phyloP scores from a whole-genome alignment of 2,329 filamentous ascomycete genomes.

The Ceratocystis destructans region DNA sequence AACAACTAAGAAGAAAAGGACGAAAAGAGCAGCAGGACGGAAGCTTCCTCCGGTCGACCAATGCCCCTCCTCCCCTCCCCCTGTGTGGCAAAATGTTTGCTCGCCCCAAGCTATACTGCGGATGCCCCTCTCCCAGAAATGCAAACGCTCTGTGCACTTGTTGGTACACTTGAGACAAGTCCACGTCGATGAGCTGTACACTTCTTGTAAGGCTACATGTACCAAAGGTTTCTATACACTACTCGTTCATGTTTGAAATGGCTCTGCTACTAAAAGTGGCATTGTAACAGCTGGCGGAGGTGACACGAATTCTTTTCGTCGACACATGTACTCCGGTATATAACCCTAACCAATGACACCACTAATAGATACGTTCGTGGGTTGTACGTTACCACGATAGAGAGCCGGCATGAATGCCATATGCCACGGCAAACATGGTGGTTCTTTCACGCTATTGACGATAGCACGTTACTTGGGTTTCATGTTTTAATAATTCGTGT shows the following conservation, averaged over 20 bases:
- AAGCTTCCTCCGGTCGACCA: not conserved
- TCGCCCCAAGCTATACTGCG: not conserved
- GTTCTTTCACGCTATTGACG: too few relatives aligned
- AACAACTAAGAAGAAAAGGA: not conserved
- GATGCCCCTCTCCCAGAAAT: not conserved
- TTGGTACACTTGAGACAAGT: not conserved
- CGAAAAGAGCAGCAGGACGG: not conserved
- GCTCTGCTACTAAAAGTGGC: not conserved
- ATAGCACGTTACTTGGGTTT: too few relatives aligned
- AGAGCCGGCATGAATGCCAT: too few relatives aligned
- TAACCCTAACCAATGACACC: too few relatives aligned
- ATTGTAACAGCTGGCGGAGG: too few relatives aligned
- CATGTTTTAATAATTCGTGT: not conserved
- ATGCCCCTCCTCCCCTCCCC: not conserved
- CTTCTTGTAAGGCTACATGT: not conserved
- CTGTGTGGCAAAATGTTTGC: constrained; percentile 1
- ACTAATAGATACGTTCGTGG: too few relatives aligned
- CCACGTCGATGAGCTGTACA: not conserved
- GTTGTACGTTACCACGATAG: too few relatives aligned
- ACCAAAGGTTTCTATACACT: not conserved
- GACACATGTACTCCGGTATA: too few relatives aligned
- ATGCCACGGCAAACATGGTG: too few relatives aligned
- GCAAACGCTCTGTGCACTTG: not conserved
- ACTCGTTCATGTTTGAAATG: not conserved
- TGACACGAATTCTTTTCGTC: too few relatives aligned